Evolutionary conservation across 2,329 filamentous ascomycete genomes (phyloP), one percentile per base, ranked within the genome.

Genomic region (Incumbomyces lentus): DNA sequence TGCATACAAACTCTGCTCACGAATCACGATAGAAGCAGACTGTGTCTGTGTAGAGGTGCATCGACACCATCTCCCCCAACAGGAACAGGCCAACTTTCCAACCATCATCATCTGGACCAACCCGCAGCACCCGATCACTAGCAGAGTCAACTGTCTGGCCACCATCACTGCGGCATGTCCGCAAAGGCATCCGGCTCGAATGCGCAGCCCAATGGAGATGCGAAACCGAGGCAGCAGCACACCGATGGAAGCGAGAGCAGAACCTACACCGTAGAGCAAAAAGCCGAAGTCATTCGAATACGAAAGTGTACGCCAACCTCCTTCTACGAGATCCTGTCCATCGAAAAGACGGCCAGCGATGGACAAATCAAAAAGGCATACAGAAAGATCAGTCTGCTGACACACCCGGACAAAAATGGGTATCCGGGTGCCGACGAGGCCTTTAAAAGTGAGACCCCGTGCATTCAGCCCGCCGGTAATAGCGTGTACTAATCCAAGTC

Each of bases 331-430:
- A 96, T 98, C 57, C 70, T 98, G 29, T 81, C 81, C 17, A 68
- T 95, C 40, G 76, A 82, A 57, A 72, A 73, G 52, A 80, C 83
- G 52, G 67, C 71, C 41, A 79, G 79, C 40, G 90, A 96, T 57
- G 67, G 73, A 52, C 90, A 96, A 60, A 88, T 98, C 63, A 98
- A 96, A 67, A 96, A 96, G 72, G 90, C 92, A 6, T 98, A 98
- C 69, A 79, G 90, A 61, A 96, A 95, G 69, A 76, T 93, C 63
- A 92, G 85, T 62, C 71, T 98, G 59, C 74, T 96, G 61, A 98
- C 92, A 49, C 92, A 98, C 72, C 92, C 92, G 53, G 92, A 98
- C 73, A 98, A 98, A 73, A 98, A 98, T 74, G 89, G 89, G 42
- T 89, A 95, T 64, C 82, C 90, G 32, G 81, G 93, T 50, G 90